A percentile compares a stretch with the other conserved stretches of the same genome.
phyloP scores from a whole-genome alignment of 352 stramenopile genomes.

The Phytophthora fragariaefolia region DNA sequence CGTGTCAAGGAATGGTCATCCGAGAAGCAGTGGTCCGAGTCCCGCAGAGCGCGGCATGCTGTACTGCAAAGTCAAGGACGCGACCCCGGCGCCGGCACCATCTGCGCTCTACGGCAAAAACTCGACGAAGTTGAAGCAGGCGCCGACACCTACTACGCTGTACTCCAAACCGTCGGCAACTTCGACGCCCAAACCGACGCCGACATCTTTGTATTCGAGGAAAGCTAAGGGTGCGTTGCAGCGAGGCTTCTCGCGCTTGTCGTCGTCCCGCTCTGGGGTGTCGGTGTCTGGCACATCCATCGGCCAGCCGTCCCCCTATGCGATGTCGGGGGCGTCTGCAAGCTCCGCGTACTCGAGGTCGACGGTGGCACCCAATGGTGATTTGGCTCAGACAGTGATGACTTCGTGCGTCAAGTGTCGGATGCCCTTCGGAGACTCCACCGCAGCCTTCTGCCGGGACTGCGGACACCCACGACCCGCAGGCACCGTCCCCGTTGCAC shows the following conservation, averaged over 20 bases:
- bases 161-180: constrained; percentile 32
- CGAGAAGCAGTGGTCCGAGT: constrained; percentile 26
- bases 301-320: constrained; percentile 33
- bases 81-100: constrained; percentile 19
- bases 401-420: constrained; percentile 59
- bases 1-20: constrained; percentile 12
- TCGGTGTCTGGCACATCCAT: constrained; percentile 28
- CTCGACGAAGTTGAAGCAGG: constrained; percentile 17
- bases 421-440: constrained; percentile 57
- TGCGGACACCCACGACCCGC: constrained; percentile 66
- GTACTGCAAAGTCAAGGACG: constrained; percentile 36
- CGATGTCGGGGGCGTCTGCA: constrained; percentile 25
- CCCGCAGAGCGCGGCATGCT: constrained; percentile 36
- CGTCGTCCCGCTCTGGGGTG: constrained; percentile 24
- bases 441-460: constrained; percentile 71
- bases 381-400: constrained; percentile 13
- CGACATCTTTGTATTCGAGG: constrained; percentile 40
- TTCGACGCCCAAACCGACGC: constrained; percentile 29
- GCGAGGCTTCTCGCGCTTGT: constrained; percentile 33
- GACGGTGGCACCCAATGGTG: constrained; percentile 3
- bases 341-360: constrained; percentile 22
- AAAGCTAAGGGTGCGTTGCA: constrained; percentile 21
- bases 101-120: constrained; percentile 36
- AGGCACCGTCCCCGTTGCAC: constrained; percentile 14
- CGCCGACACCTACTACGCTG: constrained; percentile 24